Evolutionary conservation across 352 stramenopile genomes (phyloP), one percentile per base, ranked within the genome.

Genomic region (Phytopythium aichiense): DNA sequence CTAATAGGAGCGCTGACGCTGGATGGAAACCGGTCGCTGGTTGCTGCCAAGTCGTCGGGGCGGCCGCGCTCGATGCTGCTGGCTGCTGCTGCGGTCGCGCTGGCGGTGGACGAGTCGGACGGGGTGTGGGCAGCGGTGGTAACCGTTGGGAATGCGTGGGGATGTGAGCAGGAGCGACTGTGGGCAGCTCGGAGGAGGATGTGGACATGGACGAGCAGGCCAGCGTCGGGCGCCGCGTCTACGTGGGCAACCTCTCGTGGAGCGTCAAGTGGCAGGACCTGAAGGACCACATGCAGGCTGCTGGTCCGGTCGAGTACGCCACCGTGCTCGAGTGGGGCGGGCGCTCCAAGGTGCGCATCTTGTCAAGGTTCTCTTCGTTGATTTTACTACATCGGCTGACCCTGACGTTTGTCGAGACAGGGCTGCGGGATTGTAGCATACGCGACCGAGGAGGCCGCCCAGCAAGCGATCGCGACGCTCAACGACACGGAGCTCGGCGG

Each of bases 391-490:
- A 53, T 16, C 18, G 18, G 37, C 54, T 59, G 37, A 49, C 35
- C 35, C 61, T 31, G 31, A 31, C 28, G 13, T 20, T 1, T 4
- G 15, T 12, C 7, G 22, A 9, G 13, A 49, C 57, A 97, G 75
- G 96, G 96, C 38, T 98, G 90, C 71, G 97, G 89, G 3, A 88
- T 98, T 64, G 96, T 98, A 13, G 92, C 97, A 65, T 99, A 92
- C 67, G 79, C 71, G 7, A 95, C 76, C 9, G 69, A 75, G 2
- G 83, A 92, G 40, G 89, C 84, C 16, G 96, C 95, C 0, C 58
- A 83, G 49, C 77, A 90, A 33, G 96, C 95, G 3, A 90, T 99
- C 15, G 60, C 71, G 9, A 88, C 72, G 35, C 71, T 98, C 12
- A 96, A 97, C 54, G 90, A 98, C 71, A 89, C 89, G 31, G 92